A percentile compares a stretch with the other conserved stretches of the same genome.
Conservation (phyloP, 495 filamentous ascomycete species). For the Glonium stellatum region DNA sequence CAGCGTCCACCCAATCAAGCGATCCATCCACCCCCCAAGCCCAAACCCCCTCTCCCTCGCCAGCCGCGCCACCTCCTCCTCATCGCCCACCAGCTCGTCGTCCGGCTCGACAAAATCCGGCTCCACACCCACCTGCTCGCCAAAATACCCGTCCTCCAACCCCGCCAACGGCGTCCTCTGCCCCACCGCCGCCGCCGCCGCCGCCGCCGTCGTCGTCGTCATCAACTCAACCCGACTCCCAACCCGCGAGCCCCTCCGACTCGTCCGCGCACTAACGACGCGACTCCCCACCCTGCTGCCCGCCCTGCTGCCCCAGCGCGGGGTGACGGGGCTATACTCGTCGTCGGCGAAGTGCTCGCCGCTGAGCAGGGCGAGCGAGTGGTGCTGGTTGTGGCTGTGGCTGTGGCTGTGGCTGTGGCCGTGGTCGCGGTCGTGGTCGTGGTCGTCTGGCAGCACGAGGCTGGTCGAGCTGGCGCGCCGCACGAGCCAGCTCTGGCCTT, state of each 20-base stretch:
- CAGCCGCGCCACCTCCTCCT: conserved; percentile 50
- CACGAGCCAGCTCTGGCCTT: conserved; percentile 39
- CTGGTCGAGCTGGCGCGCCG: conserved; percentile 32
- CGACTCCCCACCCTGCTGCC: conserved; percentile 29
- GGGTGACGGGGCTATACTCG: conserved; percentile 23
- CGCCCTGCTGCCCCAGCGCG: conserved; percentile 14
- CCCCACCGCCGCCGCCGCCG: conserved; percentile 8
- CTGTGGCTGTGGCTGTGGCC: conserved; percentile 26
- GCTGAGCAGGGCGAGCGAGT: conserved; percentile 19
- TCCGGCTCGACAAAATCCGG: conserved; percentile 52
- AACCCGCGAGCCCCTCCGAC: conserved; percentile 28
- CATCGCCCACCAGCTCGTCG: conserved; percentile 33
- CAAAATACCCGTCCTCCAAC: neutral
- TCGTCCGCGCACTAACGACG: conserved; percentile 25
- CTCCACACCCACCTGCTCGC: conserved; percentile 38
- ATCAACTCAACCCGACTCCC: conserved; percentile 28
- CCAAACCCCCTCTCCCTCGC: conserved; percentile 57
- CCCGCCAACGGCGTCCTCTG: conserved; percentile 10
- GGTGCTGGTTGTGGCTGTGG: conserved; percentile 12
- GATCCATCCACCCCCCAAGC: conserved; percentile 69
- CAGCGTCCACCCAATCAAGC: conserved; percentile 65
- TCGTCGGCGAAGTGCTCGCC: conserved; percentile 25
- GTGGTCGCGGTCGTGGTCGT: conserved; percentile 24
- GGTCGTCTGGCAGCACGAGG: conserved; percentile 23
- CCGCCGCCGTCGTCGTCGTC: too few species aligned